Percentiles rank a stretch among this genome's conserved stretches.
Conservation (phyloP, 306 rosid species). For the Amphicarpaea edgeworthii region DNA sequence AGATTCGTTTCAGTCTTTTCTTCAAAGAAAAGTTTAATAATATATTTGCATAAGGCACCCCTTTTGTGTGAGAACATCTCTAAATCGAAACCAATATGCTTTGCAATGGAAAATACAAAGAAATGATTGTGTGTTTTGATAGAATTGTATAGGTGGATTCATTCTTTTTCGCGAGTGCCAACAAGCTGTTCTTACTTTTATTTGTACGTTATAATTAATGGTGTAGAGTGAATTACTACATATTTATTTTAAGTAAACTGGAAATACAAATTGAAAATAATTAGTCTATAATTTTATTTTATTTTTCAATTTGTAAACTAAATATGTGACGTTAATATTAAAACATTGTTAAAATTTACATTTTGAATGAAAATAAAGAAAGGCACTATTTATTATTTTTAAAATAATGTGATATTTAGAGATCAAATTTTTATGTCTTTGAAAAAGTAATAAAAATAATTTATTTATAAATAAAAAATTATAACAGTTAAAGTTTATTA, state of each 20-base stretch:
- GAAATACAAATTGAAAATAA: neutral
- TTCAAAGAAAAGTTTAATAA: neutral
- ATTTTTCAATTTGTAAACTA: neutral
- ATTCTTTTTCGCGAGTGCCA: neutral
- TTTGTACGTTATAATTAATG: neutral
- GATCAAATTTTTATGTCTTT: neutral
- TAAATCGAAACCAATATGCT: neutral
- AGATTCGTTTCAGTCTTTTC: conserved; percentile 10
- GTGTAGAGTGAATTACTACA: neutral
- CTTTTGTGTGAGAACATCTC: neutral
- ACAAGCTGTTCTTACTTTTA: neutral
- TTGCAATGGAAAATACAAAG: neutral
- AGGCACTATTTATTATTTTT: neutral
- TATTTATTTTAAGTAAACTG: too few relatives aligned
- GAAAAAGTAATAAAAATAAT: too few relatives aligned
- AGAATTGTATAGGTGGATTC: neutral
- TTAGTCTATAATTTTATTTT: neutral
- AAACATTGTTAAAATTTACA: neutral
- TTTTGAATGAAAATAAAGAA: neutral
- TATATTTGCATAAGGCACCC: neutral
- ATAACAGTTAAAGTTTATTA: too few relatives aligned
- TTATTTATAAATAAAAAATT: too few relatives aligned
- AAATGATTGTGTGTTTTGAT: too few relatives aligned
- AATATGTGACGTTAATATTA: neutral
- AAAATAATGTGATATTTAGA: neutral